These are phyloP conservation scores for Chenopodium suecicum DNA, from an alignment of 148 eudicot genomes.

Conservation along the genomic window DNA sequence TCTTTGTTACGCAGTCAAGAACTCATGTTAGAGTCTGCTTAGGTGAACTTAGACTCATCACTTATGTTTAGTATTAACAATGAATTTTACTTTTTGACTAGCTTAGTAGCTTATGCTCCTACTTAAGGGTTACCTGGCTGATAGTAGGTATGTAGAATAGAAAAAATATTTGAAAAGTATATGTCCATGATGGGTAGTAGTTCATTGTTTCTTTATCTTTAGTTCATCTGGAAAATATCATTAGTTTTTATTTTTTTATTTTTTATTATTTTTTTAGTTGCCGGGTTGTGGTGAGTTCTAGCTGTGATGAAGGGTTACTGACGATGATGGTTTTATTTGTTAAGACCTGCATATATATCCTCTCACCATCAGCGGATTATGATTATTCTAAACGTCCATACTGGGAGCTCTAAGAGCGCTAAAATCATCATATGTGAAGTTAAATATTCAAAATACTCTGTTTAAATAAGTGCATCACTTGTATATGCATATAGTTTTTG, in stretches of 20 bases:
- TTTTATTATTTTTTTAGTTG: not conserved
- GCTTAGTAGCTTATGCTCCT: too few relatives aligned
- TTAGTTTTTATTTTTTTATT: too few relatives aligned
- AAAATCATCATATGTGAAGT: not conserved
- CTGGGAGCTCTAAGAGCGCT: not conserved
- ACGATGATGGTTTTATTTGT: not conserved
- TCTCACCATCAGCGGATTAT: not conserved
- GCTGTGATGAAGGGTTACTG: not conserved
- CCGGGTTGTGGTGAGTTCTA: not conserved
- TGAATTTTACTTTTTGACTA: not conserved
- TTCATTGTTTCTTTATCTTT: too few relatives aligned
- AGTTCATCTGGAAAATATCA: too few relatives aligned
- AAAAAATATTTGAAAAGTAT: too few relatives aligned
- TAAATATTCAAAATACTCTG: not conserved
- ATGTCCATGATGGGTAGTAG: too few relatives aligned
- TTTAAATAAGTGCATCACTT: too few relatives aligned
- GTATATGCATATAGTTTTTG: too few relatives aligned
- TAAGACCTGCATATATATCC: not conserved
- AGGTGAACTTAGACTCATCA: not conserved
- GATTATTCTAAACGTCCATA: not conserved
- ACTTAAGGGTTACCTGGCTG: too few relatives aligned
- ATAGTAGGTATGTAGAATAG: not conserved
- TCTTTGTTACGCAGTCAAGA: not conserved
- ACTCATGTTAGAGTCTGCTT: not conserved
- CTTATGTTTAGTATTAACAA: not conserved